A percentile compares a stretch with the other conserved stretches of the same genome.
Conservation (phyloP, 257 asterid species). For the Solanum chaucha region DNA sequence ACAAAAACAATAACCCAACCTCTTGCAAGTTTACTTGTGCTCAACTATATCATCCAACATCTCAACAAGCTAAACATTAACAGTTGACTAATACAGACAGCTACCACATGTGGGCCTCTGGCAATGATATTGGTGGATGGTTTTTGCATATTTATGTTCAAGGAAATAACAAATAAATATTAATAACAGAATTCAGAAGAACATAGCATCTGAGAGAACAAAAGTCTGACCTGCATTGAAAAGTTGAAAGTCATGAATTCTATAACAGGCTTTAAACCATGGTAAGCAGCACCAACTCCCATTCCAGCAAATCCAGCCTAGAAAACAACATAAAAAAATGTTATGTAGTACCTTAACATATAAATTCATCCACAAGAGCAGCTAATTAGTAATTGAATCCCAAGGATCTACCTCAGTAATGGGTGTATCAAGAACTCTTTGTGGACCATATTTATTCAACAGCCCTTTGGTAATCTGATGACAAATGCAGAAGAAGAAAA, state of each 20-base stretch:
- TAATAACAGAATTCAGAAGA: not conserved
- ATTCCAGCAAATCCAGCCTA: constrained; percentile 98
- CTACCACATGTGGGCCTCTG: not conserved
- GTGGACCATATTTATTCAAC: constrained; percentile 83
- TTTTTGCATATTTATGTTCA: not conserved
- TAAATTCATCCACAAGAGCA: not conserved
- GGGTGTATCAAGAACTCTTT: constrained; percentile 85
- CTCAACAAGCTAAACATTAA: not conserved
- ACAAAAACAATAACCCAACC: not conserved
- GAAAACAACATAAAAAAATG: constrained; percentile 4
- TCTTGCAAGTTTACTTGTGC: not conserved
- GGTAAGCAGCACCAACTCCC: constrained; percentile 94
- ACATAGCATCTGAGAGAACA: not conserved
- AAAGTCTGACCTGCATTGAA: constrained; percentile 78
- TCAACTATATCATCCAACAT: not conserved
- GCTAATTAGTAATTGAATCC: not conserved
- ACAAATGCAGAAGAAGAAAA: not conserved
- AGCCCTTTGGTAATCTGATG: constrained; percentile 83
- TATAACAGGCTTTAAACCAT: constrained; percentile 77
- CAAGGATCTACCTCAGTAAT: constrained; percentile 74
- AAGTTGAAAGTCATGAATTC: constrained; percentile 97
- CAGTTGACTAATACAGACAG: not conserved
- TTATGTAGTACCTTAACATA: not conserved
- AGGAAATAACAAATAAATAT: not conserved
- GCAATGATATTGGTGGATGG: not conserved